These are phyloP conservation scores for Cicer cuneatum DNA, from an alignment of 306 rosid genomes.

Conservation along the genomic window DNA sequence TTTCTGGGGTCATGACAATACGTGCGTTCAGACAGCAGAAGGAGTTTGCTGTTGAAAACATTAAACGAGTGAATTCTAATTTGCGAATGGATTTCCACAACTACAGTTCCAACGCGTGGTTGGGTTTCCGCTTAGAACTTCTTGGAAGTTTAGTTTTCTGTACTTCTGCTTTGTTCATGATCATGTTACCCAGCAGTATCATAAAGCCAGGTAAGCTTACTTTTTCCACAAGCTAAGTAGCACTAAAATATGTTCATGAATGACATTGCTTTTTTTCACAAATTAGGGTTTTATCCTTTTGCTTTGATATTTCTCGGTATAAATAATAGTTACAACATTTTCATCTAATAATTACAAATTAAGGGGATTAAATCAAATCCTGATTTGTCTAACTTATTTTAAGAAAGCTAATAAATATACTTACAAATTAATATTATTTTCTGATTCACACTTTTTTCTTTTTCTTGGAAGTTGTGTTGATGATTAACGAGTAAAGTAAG, in stretches of 20 bases:
- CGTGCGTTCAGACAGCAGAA: constrained; percentile 71
- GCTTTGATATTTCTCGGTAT: too few species aligned
- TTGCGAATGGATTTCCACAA: constrained; percentile 95
- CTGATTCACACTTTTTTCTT: too few species aligned
- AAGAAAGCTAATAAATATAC: too few species aligned
- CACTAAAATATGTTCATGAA: neutral
- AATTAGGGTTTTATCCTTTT: too few species aligned
- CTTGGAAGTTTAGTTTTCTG: constrained; percentile 84
- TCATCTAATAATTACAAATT: too few species aligned
- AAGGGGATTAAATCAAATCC: too few species aligned
- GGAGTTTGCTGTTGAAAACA: constrained; percentile 63
- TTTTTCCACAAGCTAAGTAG: neutral
- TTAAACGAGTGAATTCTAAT: constrained; percentile 74
- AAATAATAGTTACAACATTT: too few species aligned
- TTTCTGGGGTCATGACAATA: constrained; percentile 89
- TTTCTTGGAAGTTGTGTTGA: neutral
- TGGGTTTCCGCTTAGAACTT: constrained; percentile 88
- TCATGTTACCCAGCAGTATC: constrained; percentile 79
- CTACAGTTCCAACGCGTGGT: constrained; percentile 88
- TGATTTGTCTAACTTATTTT: too few species aligned
- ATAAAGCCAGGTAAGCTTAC: constrained; percentile 77
- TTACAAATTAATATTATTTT: too few species aligned
- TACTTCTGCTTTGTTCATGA: constrained; percentile 82
- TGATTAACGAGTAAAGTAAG: neutral
- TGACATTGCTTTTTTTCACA: neutral